phyloP scores from a whole-genome alignment of 805 yeast species.

The Debaryomyces tyrocola region DNA sequence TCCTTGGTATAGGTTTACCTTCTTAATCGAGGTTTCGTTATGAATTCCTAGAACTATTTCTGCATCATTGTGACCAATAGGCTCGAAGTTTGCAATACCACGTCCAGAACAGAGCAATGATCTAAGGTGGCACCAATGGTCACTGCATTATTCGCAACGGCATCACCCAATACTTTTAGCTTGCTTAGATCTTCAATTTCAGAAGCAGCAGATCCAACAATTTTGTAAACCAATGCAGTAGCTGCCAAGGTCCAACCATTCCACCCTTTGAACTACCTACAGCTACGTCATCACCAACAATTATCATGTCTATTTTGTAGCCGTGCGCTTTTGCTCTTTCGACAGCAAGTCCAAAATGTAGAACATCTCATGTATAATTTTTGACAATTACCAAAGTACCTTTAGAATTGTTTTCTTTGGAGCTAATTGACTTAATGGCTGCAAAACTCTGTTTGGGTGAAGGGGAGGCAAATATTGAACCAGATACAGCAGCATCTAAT shows the following conservation, averaged over 20 bases:
- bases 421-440: slow-evolving; percentile 41
- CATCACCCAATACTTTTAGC: slow-evolving; percentile 42
- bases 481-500: slow-evolving; percentile 79
- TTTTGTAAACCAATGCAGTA: slow-evolving; percentile 75
- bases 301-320: slow-evolving; percentile 57
- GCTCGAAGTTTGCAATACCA: slow-evolving; percentile 20
- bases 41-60: slow-evolving; percentile 92
- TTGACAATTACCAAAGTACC: slow-evolving; percentile 76
- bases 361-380: slow-evolving; percentile 86
- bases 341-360: slow-evolving; percentile 82
- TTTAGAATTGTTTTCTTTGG: slow-evolving; percentile 37
- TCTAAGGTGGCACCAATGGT: slow-evolving; percentile 83
- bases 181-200: no score
- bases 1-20: slow-evolving; percentile 60
- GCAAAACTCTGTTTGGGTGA: slow-evolving; percentile 72
- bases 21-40: slow-evolving; percentile 73
- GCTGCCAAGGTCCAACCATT: slow-evolving; percentile 90
- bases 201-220: slow-evolving; percentile 47
- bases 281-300: slow-evolving; percentile 85
- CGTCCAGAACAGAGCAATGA: slow-evolving; percentile 83
- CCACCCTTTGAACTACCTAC: slow-evolving; percentile 82
- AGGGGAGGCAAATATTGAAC: slow-evolving; percentile 83
- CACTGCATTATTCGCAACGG: slow-evolving; percentile 60
- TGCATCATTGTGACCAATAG: slow-evolving; percentile 45
- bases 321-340: slow-evolving; percentile 78